Base-by-base conservation (phyloP, 257 asterid genomes). In the Rauvolfia tetraphylla region DNA sequence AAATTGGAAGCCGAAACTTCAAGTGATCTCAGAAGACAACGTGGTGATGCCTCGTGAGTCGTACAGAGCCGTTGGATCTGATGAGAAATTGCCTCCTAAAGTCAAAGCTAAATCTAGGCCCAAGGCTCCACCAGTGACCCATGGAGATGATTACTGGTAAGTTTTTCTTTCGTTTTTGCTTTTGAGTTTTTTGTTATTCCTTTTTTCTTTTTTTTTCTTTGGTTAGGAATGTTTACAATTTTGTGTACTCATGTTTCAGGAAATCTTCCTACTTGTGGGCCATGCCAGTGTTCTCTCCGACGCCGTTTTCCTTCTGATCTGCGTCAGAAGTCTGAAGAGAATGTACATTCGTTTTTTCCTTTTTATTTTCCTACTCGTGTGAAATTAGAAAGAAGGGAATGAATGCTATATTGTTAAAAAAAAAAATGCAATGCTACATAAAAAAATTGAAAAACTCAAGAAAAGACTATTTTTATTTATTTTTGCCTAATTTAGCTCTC, bases 1-100 rank as follows among this genome's bases (percentile, higher is more conserved):
- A 49, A 72, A 84, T 36, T 87, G 93, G 93, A 83, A 84, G 73
- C 91, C 93, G 12, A 84, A 75, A 56, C 91, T 89, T 51, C 83
- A 73, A 9, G 81, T 58, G 3, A 89, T 89, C 42, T 79, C 87
- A 1, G 94, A 89, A 78, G 84, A 83, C 71, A 70, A 62, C n/a
- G 84, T 75, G 41, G 20, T 74, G 69, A 46, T 56, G 70, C 79
- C 71, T 79, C 71, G 10, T 18, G 48, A 18, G 34, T 65, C 70
- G 46, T 34, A 46, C 18, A 3, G 62, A 44, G 42, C 12, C 61
- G 63, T 36, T 72, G 59, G 46, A 73, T 41, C 78, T 36, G 78
- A 65, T 54, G 33, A 42, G 7, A 75, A 75, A 74, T 34, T 48
- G 5, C 36, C 68, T 59, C 74, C 41, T 59, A 74, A 75, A 59